These are phyloP conservation scores for Candida pseudoglaebosa DNA, from an alignment of 805 yeast species.

Conservation along the genomic window DNA sequence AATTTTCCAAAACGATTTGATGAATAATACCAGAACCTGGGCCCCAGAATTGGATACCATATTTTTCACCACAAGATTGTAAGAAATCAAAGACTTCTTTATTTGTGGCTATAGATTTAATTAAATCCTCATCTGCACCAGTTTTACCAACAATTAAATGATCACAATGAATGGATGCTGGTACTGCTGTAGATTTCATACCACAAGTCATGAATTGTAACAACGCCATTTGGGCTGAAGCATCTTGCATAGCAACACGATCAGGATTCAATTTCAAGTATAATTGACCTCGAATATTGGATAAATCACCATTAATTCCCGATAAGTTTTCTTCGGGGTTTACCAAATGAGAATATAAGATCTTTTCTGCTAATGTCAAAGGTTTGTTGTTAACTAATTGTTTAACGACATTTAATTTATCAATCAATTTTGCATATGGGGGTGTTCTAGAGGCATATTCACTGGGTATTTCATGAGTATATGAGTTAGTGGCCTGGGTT, in stretches of 20 bases:
- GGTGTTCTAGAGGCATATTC: slow-evolving; percentile 74
- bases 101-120: slow-evolving; percentile 77
- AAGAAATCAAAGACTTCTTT: slow-evolving; percentile 94
- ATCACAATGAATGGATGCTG: slow-evolving; percentile 96
- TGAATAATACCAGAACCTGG: slow-evolving; percentile 99
- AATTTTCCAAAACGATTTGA: slow-evolving; percentile 95
- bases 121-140: slow-evolving; percentile 83
- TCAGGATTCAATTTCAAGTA: slow-evolving; percentile 94
- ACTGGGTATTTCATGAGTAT: slow-evolving; percentile 44
- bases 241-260: slow-evolving; percentile 99
- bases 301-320: slow-evolving; percentile 42
- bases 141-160: slow-evolving; percentile 96
- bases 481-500: slow-evolving; percentile 25
- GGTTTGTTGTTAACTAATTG: slow-evolving; percentile 58
- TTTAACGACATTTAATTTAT: slow-evolving; percentile 61
- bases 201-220: slow-evolving; percentile 98
- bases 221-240: slow-evolving; percentile 99
- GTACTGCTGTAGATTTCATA: slow-evolving; percentile 80
- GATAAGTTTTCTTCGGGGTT: slow-evolving; percentile 80
- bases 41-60: slow-evolving; percentile 98
- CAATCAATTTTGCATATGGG: slow-evolving; percentile 74
- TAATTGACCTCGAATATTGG: slow-evolving; percentile 74
- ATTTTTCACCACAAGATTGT: slow-evolving; percentile 87
- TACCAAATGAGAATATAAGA: slow-evolving; percentile 86
- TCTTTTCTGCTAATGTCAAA: slow-evolving; percentile 90